Evolutionary conservation across 495 filamentous ascomycete species (phyloP), one percentile per base, ranked within the genome.

Genomic region (Neurospora sp.): DNA sequence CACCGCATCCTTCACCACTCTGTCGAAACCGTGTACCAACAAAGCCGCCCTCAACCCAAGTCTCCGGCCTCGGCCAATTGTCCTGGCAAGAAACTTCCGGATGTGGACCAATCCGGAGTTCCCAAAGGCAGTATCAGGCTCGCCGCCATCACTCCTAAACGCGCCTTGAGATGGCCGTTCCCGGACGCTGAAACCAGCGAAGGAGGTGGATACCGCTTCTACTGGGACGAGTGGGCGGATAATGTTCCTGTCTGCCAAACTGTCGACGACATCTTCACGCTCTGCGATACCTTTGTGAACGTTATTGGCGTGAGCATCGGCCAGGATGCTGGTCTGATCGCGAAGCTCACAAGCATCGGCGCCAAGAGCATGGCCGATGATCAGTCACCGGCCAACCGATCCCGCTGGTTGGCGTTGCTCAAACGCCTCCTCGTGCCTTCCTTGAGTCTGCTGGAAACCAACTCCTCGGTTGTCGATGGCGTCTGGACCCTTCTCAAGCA

Each of bases 201-300:
- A 77, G 91, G 90, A 8, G 87, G 85, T 5, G 88, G 90, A 68
- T 97, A 97, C 77, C 87, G 91, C 37, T 98, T 96, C 79, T 99
- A 98, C 81, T 97, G 94, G 90, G 95, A 98, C 72, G 94, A 98
- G 71, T 99, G 96, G 96, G 86, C 91, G 11, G 95, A 98, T 74
- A 95, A 94, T 74, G 85, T 98, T 39, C 96, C 96, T 3, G 82
- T 97, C 11, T 98, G 96, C 77, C 94, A 97, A 78, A 91, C 85
- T 4, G 88, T 97, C 7, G 93, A 97, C 75, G 96, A 99, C 77
- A 85, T 99, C 4, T 96, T 98, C 77, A 87, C 89, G 3, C 88
- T 99, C 12, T 97, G 93, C 81, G 89, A 89, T 61, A 94, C 94
- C 0, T 85, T 99, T 37, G 83, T 97, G 27, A 94, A 95, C 73